phyloP scores from a whole-genome alignment of 83 land plant genomes.

The Thuja plicata region DNA sequence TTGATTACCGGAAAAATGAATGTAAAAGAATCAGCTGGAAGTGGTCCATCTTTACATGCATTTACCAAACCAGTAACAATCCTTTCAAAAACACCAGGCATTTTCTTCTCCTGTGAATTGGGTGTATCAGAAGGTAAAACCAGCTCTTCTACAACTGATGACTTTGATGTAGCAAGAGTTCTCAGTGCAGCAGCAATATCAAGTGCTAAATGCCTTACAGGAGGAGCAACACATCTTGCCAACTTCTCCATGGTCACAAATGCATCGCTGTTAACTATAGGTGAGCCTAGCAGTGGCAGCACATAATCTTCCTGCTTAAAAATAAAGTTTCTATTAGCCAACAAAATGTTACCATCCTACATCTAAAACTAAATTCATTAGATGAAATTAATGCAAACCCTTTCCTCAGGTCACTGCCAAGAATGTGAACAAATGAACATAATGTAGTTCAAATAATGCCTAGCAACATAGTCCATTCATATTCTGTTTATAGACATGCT shows the following conservation, averaged over 20 bases:
- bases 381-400: background rate
- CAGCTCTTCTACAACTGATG: constrained; percentile 40
- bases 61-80: constrained; percentile 58
- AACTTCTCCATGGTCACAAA: constrained; percentile 82
- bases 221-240: constrained; percentile 75
- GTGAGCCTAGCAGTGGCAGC: constrained; percentile 72
- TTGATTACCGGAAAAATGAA: constrained; percentile 84
- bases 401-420: background rate
- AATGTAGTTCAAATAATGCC: background rate
- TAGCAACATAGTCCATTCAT: background rate
- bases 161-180: constrained; percentile 45
- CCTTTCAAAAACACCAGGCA: constrained; percentile 69
- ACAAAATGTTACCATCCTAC: background rate
- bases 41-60: constrained; percentile 84
- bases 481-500: background rate
- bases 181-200: constrained; percentile 90
- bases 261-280: constrained; percentile 77
- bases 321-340: background rate
- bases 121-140: constrained; percentile 30
- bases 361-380: background rate
- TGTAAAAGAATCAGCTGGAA: constrained; percentile 90
- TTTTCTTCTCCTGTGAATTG: constrained; percentile 27
- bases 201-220: constrained; percentile 72
- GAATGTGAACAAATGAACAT: background rate
- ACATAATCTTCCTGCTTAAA: constrained; percentile 72